These are phyloP conservation scores for Xylaria flabelliformis DNA, from an alignment of 495 filamentous ascomycete genomes.

Conservation along the genomic window DNA sequence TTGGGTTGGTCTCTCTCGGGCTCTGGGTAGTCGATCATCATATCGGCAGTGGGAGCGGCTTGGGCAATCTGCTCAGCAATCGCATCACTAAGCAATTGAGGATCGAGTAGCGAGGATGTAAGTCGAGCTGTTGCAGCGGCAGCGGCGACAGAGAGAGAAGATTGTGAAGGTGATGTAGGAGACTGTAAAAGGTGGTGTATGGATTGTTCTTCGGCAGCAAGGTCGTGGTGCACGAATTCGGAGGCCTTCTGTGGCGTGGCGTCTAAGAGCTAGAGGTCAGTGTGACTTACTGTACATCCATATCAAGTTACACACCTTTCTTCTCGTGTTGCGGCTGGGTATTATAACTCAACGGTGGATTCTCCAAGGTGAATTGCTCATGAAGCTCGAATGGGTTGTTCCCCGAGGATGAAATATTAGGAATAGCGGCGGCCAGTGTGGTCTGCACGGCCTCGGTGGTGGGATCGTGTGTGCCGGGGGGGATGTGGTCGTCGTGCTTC, in stretches of 20 bases:
- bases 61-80: conserved; percentile 34
- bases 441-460: conserved; percentile 31
- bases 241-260: conserved; percentile 18
- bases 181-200: conserved; percentile 40
- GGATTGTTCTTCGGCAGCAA: conserved; percentile 48
- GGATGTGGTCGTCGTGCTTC: conserved; percentile 51
- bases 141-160: conserved; percentile 51
- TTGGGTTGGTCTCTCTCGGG: conserved; percentile 26
- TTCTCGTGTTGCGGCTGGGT: conserved; percentile 40
- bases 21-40: conserved; percentile 38
- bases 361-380: conserved; percentile 57
- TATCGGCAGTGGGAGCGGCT: conserved; percentile 30
- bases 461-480: conserved; percentile 23
- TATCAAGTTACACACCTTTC: conserved; percentile 39
- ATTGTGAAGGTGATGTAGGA: conserved; percentile 37
- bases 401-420: conserved; percentile 13
- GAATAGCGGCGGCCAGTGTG: conserved; percentile 32
- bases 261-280: conserved; percentile 17
- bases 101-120: conserved; percentile 55
- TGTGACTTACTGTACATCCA: not conserved
- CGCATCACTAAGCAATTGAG: conserved; percentile 50
- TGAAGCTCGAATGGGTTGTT: conserved; percentile 53
- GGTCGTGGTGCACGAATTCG: conserved; percentile 30
- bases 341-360: conserved; percentile 50
- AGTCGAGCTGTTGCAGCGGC: conserved; percentile 58